These are phyloP conservation scores for Barbarea vulgaris DNA, from an alignment of 345 rosid species.

Conservation along the genomic window DNA sequence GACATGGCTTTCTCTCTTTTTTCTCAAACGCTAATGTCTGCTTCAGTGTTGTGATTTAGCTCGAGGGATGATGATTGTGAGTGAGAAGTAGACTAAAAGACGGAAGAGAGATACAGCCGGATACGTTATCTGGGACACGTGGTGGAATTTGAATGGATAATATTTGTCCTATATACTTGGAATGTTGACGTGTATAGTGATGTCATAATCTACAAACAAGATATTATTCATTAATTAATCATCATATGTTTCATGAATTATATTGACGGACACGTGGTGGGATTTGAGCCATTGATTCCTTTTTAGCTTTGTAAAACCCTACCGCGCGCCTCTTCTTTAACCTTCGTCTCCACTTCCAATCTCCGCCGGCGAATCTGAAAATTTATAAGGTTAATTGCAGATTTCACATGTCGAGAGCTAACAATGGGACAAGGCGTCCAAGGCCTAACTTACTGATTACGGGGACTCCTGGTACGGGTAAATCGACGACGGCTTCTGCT, in stretches of 20 bases:
- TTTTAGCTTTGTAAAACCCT: background rate
- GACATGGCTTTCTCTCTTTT: constrained; percentile 44
- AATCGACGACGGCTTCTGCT: constrained; percentile 76
- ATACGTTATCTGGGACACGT: constrained; percentile 34
- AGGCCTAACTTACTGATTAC: constrained; percentile 84
- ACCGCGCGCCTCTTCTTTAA: background rate
- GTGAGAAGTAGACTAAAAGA: constrained; percentile 26
- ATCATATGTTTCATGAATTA: constrained; percentile 3
- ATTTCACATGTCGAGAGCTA: constrained; percentile 47
- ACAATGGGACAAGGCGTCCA: constrained; percentile 46
- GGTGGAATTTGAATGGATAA: constrained; percentile 23
- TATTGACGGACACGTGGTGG: no score
- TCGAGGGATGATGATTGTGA: background rate
- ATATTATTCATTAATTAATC: background rate
- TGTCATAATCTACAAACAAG: constrained; percentile 12
- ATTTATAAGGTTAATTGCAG: background rate
- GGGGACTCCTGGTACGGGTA: constrained; percentile 95
- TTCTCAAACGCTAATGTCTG: background rate
- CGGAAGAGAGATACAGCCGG: constrained; percentile 27
- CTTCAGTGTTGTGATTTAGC: constrained; percentile 8
- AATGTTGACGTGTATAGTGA: constrained; percentile 33
- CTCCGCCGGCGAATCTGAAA: background rate
- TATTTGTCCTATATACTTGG: constrained; percentile 32
- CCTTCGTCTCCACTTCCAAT: background rate
- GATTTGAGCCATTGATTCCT: no score